Base-by-base conservation (phyloP, 208 protist genomes). In the Leishmania aethiopica region DNA sequence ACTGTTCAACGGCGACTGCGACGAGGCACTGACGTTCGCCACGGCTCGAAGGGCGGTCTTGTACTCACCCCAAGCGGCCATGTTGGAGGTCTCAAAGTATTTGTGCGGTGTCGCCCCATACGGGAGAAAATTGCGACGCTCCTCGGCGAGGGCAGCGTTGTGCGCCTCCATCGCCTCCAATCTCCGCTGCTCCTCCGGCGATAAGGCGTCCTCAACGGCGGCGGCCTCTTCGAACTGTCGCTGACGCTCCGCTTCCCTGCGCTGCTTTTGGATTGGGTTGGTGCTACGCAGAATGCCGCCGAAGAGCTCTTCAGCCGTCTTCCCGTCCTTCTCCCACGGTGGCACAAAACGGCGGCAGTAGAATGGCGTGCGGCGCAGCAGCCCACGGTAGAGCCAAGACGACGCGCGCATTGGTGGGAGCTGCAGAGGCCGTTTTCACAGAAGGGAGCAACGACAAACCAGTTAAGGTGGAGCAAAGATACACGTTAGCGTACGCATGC, bases 11-110 rank as follows among this genome's bases (percentile, higher is more conserved):
- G 82, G 49, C 40, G 59, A 35, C 40, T 51, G 55, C 22, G 67
- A 78, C 35, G 74, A 1, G 1, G 53, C 77, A 35, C 10, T 51
- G 8, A 19, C 28, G 25, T 53, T 72, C 32, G 42, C 35, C 0
- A 59, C 25, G 0, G 37, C 17, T 11, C 67, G 77, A 37, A 92
- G 75, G 17, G 86, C 75, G 28, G 84, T 76, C 64, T 86, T 79
- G 78, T 98, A 96, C 59, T 94, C 93, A 15, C 93, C 95, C 82
- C 94, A 92, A 2, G 93, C 95, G 13, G 93, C 93, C 91, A 96
- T 96, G 28, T 91, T 57, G 35, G 81, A 81, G n/a, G 80, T 82
- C 1, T 90, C 88, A 78, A 95, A 96, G 81, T 95, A 96, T 51
- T 83, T 57, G 40, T 81, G 57, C 35, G 93, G 93, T 7, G 84